Evolutionary conservation across 352 stramenopile genomes (phyloP), one percentile per base, ranked within the genome.

Genomic region (Lagenidium giganteum): DNA sequence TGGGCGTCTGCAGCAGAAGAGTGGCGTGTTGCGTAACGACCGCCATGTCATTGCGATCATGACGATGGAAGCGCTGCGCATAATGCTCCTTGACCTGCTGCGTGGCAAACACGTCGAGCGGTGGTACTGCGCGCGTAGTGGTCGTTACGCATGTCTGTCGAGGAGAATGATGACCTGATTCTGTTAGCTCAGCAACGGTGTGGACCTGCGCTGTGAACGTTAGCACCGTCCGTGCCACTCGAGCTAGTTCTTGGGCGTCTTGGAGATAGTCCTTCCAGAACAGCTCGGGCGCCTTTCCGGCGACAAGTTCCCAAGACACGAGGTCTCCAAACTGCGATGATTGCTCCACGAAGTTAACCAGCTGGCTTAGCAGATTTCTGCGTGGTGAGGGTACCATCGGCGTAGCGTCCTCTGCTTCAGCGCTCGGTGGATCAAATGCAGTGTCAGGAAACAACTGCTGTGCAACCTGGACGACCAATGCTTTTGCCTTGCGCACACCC

Each of bases 191-290:
- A 20, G 16, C 24, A 6, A 16, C 35, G 21, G 17, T 38, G 33
- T 63, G 61, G 21, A 39, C 45, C 5, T 47, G 47, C 9, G 58
- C 47, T 3, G 42, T 22, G 12, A 70, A 55, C 5, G 64, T 54
- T 7, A 72, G 42, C 25, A 74, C 53, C 4, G 54, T 44, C 14
- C 41, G 51, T 28, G 65, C 68, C n/a, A 77, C 51, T 17, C 36
- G 30, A 23, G 62, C 29, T n/a, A 81, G 64, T 20, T 81, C 55
- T 1, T 47, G 51, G 11, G 70, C 54, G 41, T 83, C 70, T 12
- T 71, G 46, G 3, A 48, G 52, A 38, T 73, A 79, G 42, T 83
- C 67, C 4, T 60, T 51, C 70, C 70, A 83, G 33, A 83, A 83
- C 3, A 50, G 27, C 31, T 62, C 54, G 16, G 70, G 61, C 8